Base-by-base conservation (phyloP, 108 stramenopile species). In the Aurantiochytrium sp. region DNA sequence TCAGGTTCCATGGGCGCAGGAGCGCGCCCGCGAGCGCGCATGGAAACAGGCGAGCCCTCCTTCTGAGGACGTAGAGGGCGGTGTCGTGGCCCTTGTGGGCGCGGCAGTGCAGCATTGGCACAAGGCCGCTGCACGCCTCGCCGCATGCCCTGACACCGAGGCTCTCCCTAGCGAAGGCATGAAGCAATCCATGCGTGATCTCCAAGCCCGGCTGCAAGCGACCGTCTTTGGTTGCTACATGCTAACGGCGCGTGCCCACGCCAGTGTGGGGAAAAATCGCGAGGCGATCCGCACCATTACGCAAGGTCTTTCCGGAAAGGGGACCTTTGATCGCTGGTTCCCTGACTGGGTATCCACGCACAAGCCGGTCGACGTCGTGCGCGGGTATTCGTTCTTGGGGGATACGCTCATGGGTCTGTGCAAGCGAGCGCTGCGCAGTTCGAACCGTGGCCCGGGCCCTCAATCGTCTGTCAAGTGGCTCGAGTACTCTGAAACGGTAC, bases 281-380 rank as follows among this genome's bases (percentile, higher is more conserved):
- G 51, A 83, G 76, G 51, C 76, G 14, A 83, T 83, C 4, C 49
- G 51, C 6, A 53, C 76, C 49, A 12, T 83, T 35, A 6, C 45
- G 4, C 76, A 83, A 12, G 76, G 76, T 25, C 76, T 83, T 53
- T 83, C 51, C 16, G 45, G 76, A 12, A 6, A 47, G 0, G 76
- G 51, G 19, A 83, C 76, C 19, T 83, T 83, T 83, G 76, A 83
- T 45, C 76, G 51, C n/a, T 83, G 76, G 76, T 53, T 53, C 49
- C 76, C 76, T 0, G 51, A 53, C 28, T 83, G 76, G 76, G 76
- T 47, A 6, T 53, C 45, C 8, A 53, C 76, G 76, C 76, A 83
- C 23, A 47, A 23, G 2, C 6, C 76, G 49, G 76, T 25, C 19
- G 76, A 83, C 23, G n/a, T 83, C 25, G 76, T 53, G 51, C 49